Conservation (phyloP, 1,139 yeast species). For the Meyerozyma smithsonii region DNA sequence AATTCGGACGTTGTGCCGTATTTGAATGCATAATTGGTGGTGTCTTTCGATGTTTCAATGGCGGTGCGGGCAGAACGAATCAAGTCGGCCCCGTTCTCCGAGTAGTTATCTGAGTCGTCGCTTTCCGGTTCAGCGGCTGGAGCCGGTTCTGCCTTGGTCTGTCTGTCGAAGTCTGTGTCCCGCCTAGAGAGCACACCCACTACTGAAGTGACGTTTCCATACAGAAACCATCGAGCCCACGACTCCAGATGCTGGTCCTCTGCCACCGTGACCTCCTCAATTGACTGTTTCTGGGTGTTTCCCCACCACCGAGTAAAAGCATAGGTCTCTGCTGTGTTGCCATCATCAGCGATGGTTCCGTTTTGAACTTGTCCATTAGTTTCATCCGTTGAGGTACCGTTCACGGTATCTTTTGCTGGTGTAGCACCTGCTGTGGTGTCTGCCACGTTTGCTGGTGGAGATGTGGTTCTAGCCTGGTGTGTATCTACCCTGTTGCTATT, state of each 20-base stretch:
- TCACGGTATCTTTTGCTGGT: neutral
- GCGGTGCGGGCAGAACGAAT: slow-evolving; percentile 32
- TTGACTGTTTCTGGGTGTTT: neutral
- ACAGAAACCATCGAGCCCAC: slow-evolving; percentile 2
- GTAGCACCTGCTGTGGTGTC: too few species aligned
- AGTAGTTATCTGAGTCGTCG: slow-evolving; percentile 6
- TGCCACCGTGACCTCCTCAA: neutral
- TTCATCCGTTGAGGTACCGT: neutral
- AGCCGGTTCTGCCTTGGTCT: neutral
- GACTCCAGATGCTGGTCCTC: neutral
- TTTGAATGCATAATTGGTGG: slow-evolving; percentile 33
- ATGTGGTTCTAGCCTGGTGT: too few species aligned
- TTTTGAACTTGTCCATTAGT: neutral
- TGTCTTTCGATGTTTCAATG: slow-evolving; percentile 31
- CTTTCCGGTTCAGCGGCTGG: neutral
- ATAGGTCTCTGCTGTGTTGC: neutral
- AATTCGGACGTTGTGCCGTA: slow-evolving; percentile 19
- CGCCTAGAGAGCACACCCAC: neutral
- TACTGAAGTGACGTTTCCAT: neutral
- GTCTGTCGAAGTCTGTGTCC: neutral
- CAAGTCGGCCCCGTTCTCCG: slow-evolving; percentile 19
- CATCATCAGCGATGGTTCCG: neutral
- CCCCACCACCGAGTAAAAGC: neutral
- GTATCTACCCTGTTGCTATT: too few species aligned
- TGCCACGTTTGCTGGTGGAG: too few species aligned